phyloP scores from a whole-genome alignment of 169 alveolate genomes.

The Cryptosporidium ubiquitum region DNA sequence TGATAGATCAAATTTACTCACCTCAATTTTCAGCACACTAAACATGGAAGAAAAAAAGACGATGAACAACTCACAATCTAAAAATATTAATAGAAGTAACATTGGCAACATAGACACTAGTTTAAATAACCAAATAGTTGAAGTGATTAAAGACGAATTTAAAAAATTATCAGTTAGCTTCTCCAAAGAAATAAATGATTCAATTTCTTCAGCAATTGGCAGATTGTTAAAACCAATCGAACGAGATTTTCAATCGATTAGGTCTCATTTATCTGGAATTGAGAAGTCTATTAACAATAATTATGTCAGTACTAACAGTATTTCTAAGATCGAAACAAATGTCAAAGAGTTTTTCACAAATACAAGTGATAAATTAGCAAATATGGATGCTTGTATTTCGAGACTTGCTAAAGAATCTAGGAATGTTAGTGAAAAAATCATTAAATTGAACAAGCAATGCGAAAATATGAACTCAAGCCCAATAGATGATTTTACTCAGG shows the following conservation, averaged over 20 bases:
- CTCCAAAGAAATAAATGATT: background rate
- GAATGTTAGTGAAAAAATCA: background rate
- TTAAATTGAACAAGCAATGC: background rate
- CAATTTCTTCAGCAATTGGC: background rate
- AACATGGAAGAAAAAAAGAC: background rate
- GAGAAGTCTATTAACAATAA: background rate
- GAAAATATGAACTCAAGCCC: conserved; percentile 2
- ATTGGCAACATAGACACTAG: background rate
- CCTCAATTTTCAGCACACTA: conserved; percentile 33
- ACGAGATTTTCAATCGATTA: conserved; percentile 12
- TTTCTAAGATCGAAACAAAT: conserved; percentile 14
- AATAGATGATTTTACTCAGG: conserved; percentile 37
- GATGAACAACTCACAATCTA: background rate
- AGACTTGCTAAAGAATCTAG: background rate
- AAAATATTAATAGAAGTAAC: background rate
- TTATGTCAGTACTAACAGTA: background rate
- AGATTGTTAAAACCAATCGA: background rate
- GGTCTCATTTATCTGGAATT: background rate
- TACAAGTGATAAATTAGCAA: background rate
- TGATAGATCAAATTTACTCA: conserved; percentile 37
- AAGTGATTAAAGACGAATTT: background rate
- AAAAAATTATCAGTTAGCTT: background rate
- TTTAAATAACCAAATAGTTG: background rate
- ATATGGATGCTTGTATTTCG: background rate
- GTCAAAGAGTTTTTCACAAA: background rate